phyloP scores from a whole-genome alignment of 495 filamentous ascomycete species.

The Aspergillus affinis region DNA sequence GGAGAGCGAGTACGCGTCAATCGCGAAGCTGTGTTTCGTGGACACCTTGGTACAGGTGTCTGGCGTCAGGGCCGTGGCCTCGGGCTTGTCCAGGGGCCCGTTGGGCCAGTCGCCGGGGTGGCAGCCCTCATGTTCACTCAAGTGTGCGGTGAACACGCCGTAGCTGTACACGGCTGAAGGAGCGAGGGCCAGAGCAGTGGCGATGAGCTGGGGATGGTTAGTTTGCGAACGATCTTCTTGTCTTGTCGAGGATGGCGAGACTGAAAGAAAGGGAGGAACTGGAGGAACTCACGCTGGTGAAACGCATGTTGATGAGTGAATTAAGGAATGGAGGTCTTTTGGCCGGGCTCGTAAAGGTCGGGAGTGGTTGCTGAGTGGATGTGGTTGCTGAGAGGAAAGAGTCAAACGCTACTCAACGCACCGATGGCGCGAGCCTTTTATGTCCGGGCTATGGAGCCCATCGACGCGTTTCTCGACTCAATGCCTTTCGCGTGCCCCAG shows the following conservation, averaged over 20 bases:
- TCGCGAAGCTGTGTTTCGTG: slow-evolving; percentile 1
- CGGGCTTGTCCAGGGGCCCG: neutral
- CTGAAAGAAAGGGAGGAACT: neutral
- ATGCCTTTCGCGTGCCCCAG: neutral
- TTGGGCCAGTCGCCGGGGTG: slow-evolving; percentile 6
- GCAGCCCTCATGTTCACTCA: slow-evolving; percentile 15
- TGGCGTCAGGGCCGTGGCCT: slow-evolving; percentile 6
- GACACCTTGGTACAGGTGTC: slow-evolving; percentile 13
- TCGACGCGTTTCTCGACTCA: neutral
- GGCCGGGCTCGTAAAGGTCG: neutral
- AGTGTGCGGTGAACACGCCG: slow-evolving; percentile 13
- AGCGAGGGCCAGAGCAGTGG: slow-evolving; percentile 14
- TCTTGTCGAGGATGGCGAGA: neutral
- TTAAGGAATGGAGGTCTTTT: too few relatives aligned
- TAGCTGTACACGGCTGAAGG: slow-evolving; percentile 16
- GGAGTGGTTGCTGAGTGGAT: neutral
- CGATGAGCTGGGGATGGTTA: slow-evolving; percentile 6
- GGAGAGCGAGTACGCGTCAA: slow-evolving; percentile 18
- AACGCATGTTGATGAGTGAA: slow-evolving; percentile 13
- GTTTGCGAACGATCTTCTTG: neutral
- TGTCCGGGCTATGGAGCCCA: neutral
- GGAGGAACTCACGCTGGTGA: slow-evolving; percentile 17
- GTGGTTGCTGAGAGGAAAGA: neutral
- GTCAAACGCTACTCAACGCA: neutral
- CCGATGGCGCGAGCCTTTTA: neutral